Percentiles rank a stretch among this genome's conserved stretches.
These are phyloP conservation scores for Cornus kousa DNA, from an alignment of 148 eudicot genomes.

Conservation along the genomic window DNA sequence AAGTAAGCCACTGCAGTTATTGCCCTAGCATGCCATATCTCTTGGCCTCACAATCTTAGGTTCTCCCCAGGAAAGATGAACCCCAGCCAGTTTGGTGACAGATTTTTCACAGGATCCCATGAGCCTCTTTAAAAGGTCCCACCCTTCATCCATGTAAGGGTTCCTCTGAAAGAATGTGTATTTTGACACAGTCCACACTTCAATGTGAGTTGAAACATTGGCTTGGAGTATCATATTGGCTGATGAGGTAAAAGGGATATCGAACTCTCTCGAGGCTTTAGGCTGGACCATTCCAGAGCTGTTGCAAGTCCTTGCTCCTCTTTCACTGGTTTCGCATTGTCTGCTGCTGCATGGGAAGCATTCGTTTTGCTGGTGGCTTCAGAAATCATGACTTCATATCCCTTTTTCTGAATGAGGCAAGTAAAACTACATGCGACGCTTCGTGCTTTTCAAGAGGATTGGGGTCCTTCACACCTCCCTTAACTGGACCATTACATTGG, in stretches of 20 bases:
- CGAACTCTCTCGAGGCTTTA: not conserved
- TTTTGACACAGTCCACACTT: not conserved
- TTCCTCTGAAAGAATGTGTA: not conserved
- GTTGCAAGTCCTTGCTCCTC: not conserved
- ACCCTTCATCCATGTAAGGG: not conserved
- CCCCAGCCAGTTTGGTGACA: not conserved
- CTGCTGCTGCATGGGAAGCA: constrained; percentile 3
- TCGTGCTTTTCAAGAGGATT: not conserved
- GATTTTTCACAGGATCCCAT: not conserved
- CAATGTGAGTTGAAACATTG: not conserved
- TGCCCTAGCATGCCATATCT: constrained; percentile 11
- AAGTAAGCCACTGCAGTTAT: not conserved
- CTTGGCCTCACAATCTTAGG: not conserved
- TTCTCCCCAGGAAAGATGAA: constrained; percentile 6
- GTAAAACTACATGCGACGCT: not conserved
- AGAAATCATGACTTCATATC: not conserved
- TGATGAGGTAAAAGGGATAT: not conserved
- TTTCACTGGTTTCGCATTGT: not conserved
- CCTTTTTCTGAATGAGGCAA: not conserved
- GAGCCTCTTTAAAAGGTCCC: constrained; percentile 3
- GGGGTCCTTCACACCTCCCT: not conserved
- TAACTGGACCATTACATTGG: not conserved
- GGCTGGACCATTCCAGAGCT: constrained; percentile 2
- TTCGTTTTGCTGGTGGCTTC: not conserved
- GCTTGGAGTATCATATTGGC: not conserved